A percentile compares a stretch with the other conserved stretches of the same genome.
Evolutionary conservation across 2,329 filamentous ascomycete species (phyloP).

Genomic region (Stachybotrys echinatus): DNA sequence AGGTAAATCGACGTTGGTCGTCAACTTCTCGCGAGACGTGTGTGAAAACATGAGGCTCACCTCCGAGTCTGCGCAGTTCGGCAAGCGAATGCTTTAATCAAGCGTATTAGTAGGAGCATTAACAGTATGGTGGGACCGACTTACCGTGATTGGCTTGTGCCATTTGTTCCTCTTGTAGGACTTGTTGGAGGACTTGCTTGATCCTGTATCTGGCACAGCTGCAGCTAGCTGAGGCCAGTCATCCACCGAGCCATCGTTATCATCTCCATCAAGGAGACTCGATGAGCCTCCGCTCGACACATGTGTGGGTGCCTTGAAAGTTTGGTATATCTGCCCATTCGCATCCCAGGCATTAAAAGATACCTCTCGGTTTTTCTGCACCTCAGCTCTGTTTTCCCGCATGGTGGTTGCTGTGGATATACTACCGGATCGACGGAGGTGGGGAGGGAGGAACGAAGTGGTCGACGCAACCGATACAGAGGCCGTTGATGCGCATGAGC

Average conservation of each 20-base stretch:
- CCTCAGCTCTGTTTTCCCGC: slow-evolving; percentile 9
- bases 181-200: neutral
- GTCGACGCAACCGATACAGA: neutral
- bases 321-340: slow-evolving; percentile 13
- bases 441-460: slow-evolving; percentile 3
- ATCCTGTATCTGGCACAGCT: neutral
- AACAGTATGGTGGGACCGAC: neutral
- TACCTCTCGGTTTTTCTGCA: slow-evolving; percentile 1
- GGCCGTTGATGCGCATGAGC: neutral
- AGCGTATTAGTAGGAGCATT: neutral
- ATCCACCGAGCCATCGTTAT: neutral
- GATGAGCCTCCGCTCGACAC: slow-evolving; percentile 10
- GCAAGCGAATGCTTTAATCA: neutral
- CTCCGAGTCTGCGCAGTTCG: neutral
- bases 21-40: slow-evolving; percentile 7
- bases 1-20: slow-evolving; percentile 10
- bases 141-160: slow-evolving; percentile 16
- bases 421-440: slow-evolving; percentile 8
- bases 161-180: slow-evolving; percentile 12
- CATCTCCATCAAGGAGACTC: slow-evolving; percentile 5
- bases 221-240: slow-evolving; percentile 8
- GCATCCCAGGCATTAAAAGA: slow-evolving; percentile 26
- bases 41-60: slow-evolving; percentile 6
- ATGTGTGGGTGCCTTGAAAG: slow-evolving; percentile 15
- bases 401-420: slow-evolving; percentile 25